A percentile compares a stretch with the other conserved stretches of the same genome.
Evolutionary conservation across 495 filamentous ascomycete genomes (phyloP).

Genomic region (Rhypophila decipiens): DNA sequence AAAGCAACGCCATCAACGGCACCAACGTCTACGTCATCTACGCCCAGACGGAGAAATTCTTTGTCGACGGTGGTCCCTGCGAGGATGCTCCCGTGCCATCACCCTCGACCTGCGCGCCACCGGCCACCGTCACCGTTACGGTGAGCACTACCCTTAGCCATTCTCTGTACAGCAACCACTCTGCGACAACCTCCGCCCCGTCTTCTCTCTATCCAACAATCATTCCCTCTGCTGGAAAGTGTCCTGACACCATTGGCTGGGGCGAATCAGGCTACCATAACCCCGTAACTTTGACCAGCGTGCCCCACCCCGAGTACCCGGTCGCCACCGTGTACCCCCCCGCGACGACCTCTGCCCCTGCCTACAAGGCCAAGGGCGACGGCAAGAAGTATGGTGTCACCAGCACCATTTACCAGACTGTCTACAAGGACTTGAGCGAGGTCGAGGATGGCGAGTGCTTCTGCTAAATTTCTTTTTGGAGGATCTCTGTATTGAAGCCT

Average conservation of each 20-base stretch:
- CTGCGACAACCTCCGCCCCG: slow-evolving; percentile 3
- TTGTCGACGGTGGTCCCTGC: slow-evolving; percentile 19
- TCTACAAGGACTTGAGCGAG: slow-evolving; percentile 23
- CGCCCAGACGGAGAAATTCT: slow-evolving; percentile 39
- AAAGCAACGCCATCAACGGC: slow-evolving; percentile 44
- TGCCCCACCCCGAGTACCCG: slow-evolving; percentile 7
- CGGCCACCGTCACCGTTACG: slow-evolving; percentile 26
- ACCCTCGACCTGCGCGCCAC: slow-evolving; percentile 14
- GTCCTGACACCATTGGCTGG: slow-evolving; percentile 25
- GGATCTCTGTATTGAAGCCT: too few species aligned
- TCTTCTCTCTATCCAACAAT: too few species aligned
- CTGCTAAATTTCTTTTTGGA: too few species aligned
- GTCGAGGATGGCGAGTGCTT: slow-evolving; percentile 7
- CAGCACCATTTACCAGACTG: slow-evolving; percentile 20
- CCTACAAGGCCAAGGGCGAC: neutral
- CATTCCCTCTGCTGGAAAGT: slow-evolving; percentile 9
- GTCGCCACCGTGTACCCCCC: slow-evolving; percentile 3
- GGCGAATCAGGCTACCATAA: slow-evolving; percentile 18
- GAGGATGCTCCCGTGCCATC: slow-evolving; percentile 8
- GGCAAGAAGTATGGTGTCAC: slow-evolving; percentile 5
- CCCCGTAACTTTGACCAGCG: slow-evolving; percentile 14
- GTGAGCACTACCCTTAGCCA: slow-evolving; percentile 19
- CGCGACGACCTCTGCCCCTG: slow-evolving; percentile 6
- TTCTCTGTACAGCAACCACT: slow-evolving; percentile 5
- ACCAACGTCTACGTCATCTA: slow-evolving; percentile 46